Percentiles rank a stretch among this genome's conserved stretches.
Evolutionary conservation across 176 grass and related monocot genomes (phyloP).

Genomic region (Rhynchospora tenuis): DNA sequence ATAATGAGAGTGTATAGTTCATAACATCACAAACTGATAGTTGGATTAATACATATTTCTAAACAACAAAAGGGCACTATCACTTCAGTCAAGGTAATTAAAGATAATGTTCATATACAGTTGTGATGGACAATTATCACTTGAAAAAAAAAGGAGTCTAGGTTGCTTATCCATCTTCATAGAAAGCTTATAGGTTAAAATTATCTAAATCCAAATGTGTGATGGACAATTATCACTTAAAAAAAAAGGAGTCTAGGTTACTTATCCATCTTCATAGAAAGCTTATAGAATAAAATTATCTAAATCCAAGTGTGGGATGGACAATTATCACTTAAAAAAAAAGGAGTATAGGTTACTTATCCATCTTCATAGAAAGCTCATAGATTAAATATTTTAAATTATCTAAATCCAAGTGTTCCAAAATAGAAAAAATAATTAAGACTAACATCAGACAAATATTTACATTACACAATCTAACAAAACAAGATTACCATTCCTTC

Average conservation of each 20-base stretch:
- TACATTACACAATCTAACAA: not conserved
- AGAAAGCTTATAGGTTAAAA: not conserved
- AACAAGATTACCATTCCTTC: conserved; percentile 76
- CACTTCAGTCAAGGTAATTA: not conserved
- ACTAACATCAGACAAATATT: conserved; percentile 6
- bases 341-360: not conserved
- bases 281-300: not conserved
- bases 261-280: not conserved
- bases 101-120: not conserved
- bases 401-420: not conserved
- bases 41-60: not conserved
- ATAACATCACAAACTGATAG: not conserved
- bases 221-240: not conserved
- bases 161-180: not conserved
- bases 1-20: not conserved
- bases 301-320: not conserved
- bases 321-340: not conserved
- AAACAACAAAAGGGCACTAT: not conserved
- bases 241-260: not conserved
- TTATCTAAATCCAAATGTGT: not conserved
- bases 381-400: not conserved
- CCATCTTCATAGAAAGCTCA: not conserved
- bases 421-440: not conserved
- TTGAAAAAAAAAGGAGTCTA: not conserved
- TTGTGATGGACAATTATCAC: not conserved